Evolutionary conservation across 805 yeast species (phyloP), one percentile per base, ranked within the genome.

Genomic region (Brettanomyces sp.): DNA sequence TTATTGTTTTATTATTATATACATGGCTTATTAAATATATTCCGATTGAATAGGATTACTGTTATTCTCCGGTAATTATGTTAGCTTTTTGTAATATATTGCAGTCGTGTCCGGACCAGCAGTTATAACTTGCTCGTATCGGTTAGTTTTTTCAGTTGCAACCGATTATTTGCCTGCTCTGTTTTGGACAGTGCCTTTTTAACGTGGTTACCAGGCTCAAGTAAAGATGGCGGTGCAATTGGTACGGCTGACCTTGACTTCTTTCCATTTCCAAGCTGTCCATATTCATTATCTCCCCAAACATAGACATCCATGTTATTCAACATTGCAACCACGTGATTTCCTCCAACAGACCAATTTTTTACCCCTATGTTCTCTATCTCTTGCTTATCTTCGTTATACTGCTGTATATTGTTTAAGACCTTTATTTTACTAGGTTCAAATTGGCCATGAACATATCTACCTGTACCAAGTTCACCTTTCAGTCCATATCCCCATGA

Each of bases 251-350:
- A 61, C 58, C 83, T 82, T 48, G 74, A 73, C 38, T 74, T 69
- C 56, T 83, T 84, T 28, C 96, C 95, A 56, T 80, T 86, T 11
- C 95, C 96, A 39, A 86, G 70, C 65, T 91, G 96, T 23, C 91
- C 95, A 54, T 52, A 69, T 56, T 80, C 84, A 62, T 90, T 91
- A 39, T 79, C 82, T 23, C 99, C 99, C 88, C 95, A 88, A 4
- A 68, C 74, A 36, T 82, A 60, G 21, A 88, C 82, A 56, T 83
- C 88, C 21, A 74, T 74, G 49, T 82, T 82, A 38, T 69, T 62
- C 47, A 85, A 64, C 8, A 79, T 77, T 9, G 82, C 75, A 40
- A 82, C 70, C 0, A 69, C 67, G 56, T 90, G 96, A 50, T 80
- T 79, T 7, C 66, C 64, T 4, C 95, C 95, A 21, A 79, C 68